phyloP scores from a whole-genome alignment of 345 rosid species.

The Mallotus nudiflorus region DNA sequence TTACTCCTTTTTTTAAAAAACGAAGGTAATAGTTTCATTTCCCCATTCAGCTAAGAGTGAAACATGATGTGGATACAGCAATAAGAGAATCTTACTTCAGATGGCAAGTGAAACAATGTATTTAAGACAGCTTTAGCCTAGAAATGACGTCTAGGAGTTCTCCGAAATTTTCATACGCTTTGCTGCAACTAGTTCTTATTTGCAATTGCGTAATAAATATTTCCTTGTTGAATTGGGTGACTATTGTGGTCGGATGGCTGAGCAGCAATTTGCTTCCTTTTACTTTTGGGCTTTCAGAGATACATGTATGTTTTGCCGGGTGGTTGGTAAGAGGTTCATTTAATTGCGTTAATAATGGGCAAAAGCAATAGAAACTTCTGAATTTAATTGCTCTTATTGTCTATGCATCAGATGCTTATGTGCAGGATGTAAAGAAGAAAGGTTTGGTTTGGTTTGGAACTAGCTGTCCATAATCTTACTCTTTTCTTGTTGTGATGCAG shows the following conservation, averaged over 20 bases:
- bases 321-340: not conserved
- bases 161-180: too few species aligned
- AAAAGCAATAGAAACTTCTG: not conserved
- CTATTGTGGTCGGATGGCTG: not conserved
- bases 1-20: too few species aligned
- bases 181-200: not conserved
- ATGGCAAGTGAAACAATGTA: too few species aligned
- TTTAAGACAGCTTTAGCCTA: not conserved
- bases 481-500: slow-evolving; percentile 37
- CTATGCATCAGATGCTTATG: not conserved
- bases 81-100: not conserved
- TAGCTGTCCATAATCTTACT: slow-evolving; percentile 4
- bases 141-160: not conserved
- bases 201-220: not conserved
- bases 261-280: not conserved
- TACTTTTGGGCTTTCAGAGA: not conserved
- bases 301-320: too few species aligned
- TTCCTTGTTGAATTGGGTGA: not conserved
- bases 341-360: not conserved
- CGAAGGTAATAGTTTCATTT: too few species aligned
- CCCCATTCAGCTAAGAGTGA: not conserved
- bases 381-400: not conserved
- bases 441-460: slow-evolving; percentile 4
- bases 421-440: not conserved
- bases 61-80: not conserved